Conservation (phyloP, 1,284 basidiomycete genomes). For the Cryptococcus sp. region DNA sequence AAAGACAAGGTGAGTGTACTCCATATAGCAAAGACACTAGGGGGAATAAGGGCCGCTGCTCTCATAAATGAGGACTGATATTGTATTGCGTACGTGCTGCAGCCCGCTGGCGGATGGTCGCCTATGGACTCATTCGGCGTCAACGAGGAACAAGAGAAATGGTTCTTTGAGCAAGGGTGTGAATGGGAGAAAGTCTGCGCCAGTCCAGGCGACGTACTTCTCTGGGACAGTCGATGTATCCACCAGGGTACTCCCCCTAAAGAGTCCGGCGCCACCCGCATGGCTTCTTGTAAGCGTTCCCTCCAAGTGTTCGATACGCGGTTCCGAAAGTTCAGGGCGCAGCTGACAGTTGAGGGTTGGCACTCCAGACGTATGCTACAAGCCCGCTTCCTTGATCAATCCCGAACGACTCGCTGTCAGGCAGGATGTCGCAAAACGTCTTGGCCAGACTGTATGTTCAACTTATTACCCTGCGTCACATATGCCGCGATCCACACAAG, state of each 20-base stretch:
- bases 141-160: constrained; percentile 31
- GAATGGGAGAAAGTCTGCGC: constrained; percentile 30
- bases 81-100: too few relatives aligned
- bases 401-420: not conserved
- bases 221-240: constrained; percentile 31
- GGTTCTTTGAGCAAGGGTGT: constrained; percentile 38
- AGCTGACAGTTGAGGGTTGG: too few relatives aligned
- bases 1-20: constrained; percentile 13
- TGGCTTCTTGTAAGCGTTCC: too few relatives aligned
- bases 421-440: not conserved
- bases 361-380: not conserved
- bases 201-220: constrained; percentile 28
- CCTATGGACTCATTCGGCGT: constrained; percentile 10
- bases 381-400: not conserved
- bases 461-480: too few relatives aligned
- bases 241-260: constrained; percentile 22
- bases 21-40: too few relatives aligned
- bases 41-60: too few relatives aligned
- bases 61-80: too few relatives aligned
- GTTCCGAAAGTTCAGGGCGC: too few relatives aligned
- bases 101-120: constrained; percentile 32
- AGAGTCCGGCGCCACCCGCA: too few relatives aligned
- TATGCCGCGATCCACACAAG: too few relatives aligned
- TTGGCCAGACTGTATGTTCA: not conserved
- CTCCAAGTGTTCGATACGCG: too few relatives aligned